Evolutionary conservation across 257 asterid genomes (phyloP).

Genomic region (Jacaranda mimosifolia): DNA sequence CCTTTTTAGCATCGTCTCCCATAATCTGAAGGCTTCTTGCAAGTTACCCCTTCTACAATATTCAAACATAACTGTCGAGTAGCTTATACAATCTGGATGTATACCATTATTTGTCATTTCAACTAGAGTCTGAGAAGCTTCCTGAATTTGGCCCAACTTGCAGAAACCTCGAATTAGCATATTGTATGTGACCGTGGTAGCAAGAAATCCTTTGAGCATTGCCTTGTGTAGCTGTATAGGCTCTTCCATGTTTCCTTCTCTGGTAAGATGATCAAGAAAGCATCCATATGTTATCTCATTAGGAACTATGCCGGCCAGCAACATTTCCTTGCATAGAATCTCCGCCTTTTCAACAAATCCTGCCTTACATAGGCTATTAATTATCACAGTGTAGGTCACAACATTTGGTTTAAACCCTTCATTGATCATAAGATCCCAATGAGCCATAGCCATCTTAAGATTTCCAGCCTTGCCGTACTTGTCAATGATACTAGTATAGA

Average conservation of each 20-base stretch:
- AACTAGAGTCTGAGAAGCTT: constrained; percentile 54
- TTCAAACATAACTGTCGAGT: constrained; percentile 69
- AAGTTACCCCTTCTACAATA: constrained; percentile 73
- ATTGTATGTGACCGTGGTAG: constrained; percentile 74
- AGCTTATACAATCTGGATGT: constrained; percentile 79
- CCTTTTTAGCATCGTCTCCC: constrained; percentile 72
- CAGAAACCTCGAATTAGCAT: constrained; percentile 83
- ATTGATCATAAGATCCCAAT: constrained; percentile 76
- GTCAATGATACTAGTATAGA: constrained; percentile 77
- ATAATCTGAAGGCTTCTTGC: constrained; percentile 62
- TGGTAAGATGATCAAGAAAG: constrained; percentile 76
- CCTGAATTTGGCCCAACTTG: constrained; percentile 61
- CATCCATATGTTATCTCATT: constrained; percentile 80
- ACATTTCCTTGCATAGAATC: constrained; percentile 69
- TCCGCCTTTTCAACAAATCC: constrained; percentile 71
- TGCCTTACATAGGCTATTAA: constrained; percentile 70
- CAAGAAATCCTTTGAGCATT: constrained; percentile 61
- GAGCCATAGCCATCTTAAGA: constrained; percentile 65
- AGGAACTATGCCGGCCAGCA: constrained; percentile 61
- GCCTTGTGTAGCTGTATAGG: constrained; percentile 68
- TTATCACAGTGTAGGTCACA: constrained; percentile 72
- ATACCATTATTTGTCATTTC: constrained; percentile 70
- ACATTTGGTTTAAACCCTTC: constrained; percentile 75
- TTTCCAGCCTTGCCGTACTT: constrained; percentile 71
- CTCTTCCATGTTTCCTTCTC: constrained; percentile 70